Evolutionary conservation across 2,329 filamentous ascomycete genomes (phyloP).

Genomic region (Elsinoe necatrix): DNA sequence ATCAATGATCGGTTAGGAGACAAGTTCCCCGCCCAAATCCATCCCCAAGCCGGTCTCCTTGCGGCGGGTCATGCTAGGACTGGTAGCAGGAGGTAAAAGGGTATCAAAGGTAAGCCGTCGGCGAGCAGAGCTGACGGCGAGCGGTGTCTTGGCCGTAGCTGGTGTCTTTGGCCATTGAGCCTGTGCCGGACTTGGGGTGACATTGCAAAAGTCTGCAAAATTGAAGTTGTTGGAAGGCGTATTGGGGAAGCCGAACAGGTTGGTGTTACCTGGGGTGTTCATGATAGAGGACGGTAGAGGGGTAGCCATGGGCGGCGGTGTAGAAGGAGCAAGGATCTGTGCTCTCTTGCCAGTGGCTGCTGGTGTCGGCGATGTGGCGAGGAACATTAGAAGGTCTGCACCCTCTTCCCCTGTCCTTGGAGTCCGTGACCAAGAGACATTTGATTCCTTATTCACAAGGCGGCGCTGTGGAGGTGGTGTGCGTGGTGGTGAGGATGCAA

Average conservation of each 20-base stretch:
- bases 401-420: conserved; percentile 67
- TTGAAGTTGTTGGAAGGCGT: conserved; percentile 85
- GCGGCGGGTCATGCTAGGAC: conserved; percentile 28
- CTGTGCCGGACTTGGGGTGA: conserved; percentile 91
- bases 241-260: conserved; percentile 52
- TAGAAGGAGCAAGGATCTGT: conserved; percentile 45
- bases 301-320: conserved; percentile 45
- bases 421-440: conserved; percentile 36
- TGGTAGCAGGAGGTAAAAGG: conserved; percentile 49
- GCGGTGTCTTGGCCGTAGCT: conserved; percentile 57
- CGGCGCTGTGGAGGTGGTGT: conserved; percentile 56
- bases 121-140: conserved; percentile 58
- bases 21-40: conserved; percentile 58
- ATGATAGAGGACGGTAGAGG: conserved; percentile 77
- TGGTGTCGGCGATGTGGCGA: conserved; percentile 85
- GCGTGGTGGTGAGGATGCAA: conserved; percentile 72
- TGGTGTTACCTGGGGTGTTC: conserved; percentile 67
- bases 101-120: conserved; percentile 76
- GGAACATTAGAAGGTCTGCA: conserved; percentile 75
- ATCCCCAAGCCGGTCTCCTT: conserved; percentile 51
- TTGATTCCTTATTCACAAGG: conserved; percentile 34
- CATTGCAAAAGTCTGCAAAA: conserved; percentile 94
- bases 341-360: conserved; percentile 49
- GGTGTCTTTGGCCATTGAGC: conserved; percentile 64
- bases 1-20: conserved; percentile 21